Base-by-base conservation (phyloP, 176 grass and related monocot species). In the Themeda triandra region DNA sequence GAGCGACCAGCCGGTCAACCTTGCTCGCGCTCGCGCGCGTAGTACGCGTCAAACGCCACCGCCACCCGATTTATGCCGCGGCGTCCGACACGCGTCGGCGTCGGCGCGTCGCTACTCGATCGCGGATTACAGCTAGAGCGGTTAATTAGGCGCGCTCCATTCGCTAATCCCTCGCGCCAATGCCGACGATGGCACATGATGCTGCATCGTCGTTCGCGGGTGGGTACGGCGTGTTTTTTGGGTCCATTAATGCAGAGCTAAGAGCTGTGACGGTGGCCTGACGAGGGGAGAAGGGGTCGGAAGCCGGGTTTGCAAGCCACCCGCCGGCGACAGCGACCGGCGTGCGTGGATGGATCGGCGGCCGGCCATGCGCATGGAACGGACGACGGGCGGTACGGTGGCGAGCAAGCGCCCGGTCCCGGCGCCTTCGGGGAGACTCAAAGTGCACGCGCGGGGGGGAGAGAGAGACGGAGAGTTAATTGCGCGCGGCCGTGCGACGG, bases 381-480 rank as follows among this genome's bases (percentile, higher is more conserved):
- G 39, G 39, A 53, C 18, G 49, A 18, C 19, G 45, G 45, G 0
- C 25, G 46, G 40, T 25, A 0, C 25, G 49, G 40, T 40, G 51
- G 51, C 48, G 18, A 53, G 15, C 48, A 2, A 53, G 48, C 71
- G 71, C 25, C 71, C 77, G 60, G 77, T 31, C 25, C 27, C 28
- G 28, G 63, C 44, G 59, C 44, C 85, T 87, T 87, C 33, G 19
- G 25, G 85, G 39, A 54, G 69, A 86, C 85, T 86, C 59, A 86
- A 86, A 81, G 77, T 41, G 82, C 62, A 33, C 31, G 71, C 63
- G 27, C 56, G 29, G 18, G 49, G 19, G 17, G 19, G 17, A 19
- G 48, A 53, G 1, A 6, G 17, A 44, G 42, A 44, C 40, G 1
- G 40, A 6, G 45, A 3, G 40, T 84, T 85, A 77, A 84, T 69